Conservation (phyloP, 2,329 filamentous ascomycete genomes). For the Macrophomina phaseolina region DNA sequence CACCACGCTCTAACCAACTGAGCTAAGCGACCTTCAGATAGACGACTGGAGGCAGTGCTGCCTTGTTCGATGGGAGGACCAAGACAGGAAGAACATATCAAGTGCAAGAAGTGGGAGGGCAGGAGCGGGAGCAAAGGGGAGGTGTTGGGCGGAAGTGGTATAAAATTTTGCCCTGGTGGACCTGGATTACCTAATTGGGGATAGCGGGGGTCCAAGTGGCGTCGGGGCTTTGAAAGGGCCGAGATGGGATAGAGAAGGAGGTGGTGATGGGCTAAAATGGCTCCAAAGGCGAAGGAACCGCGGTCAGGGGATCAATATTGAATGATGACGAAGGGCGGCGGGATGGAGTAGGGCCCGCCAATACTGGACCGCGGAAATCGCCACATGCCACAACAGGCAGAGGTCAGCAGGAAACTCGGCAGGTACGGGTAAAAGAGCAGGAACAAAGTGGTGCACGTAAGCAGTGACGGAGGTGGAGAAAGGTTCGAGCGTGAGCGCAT, state of each 20-base stretch:
- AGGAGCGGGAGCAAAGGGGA: neutral
- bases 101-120: neutral
- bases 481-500: neutral
- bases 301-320: neutral
- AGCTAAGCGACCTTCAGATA: slow-evolving; percentile 29
- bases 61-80: neutral
- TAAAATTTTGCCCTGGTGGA: slow-evolving; percentile 19
- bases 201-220: slow-evolving; percentile 2
- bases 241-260: neutral
- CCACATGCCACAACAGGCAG: neutral
- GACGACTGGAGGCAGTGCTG: neutral
- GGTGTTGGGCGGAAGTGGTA: neutral
- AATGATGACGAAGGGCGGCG: slow-evolving; percentile 3
- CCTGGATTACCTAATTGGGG: slow-evolving; percentile 3
- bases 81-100: neutral
- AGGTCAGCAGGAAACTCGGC: neutral
- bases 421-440: neutral
- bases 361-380: neutral
- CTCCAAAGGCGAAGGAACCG: neutral
- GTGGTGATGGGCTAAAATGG: neutral
- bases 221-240: neutral
- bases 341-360: neutral
- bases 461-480: neutral
- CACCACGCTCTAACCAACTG: slow-evolving; percentile 33
- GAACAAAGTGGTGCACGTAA: neutral